Evolutionary conservation across 2,329 filamentous ascomycete species (phyloP).

Genomic region (Fusarium ambrosium): DNA sequence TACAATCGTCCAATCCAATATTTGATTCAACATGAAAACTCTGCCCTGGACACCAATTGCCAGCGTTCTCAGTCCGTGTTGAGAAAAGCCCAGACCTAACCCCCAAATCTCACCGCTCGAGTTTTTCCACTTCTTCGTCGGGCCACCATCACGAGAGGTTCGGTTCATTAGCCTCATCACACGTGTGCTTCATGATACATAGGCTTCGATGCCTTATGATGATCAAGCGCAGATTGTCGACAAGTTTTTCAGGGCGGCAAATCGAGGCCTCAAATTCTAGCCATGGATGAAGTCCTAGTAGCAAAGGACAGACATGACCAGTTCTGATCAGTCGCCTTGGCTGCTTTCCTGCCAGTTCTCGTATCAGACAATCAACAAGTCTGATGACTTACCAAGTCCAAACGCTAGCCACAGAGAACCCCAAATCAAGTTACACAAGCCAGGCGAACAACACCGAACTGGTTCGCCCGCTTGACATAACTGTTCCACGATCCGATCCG

Average conservation of each 20-base stretch:
- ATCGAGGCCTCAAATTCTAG: not conserved
- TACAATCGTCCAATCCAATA: not conserved
- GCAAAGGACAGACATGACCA: not conserved
- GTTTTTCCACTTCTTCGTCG: slow-evolving; percentile 5
- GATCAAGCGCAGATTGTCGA: not conserved
- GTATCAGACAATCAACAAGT: not conserved
- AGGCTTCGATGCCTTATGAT: not conserved
- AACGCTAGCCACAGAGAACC: not conserved
- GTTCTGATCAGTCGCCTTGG: not conserved
- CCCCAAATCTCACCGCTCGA: slow-evolving; percentile 8
- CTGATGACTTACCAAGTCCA: not conserved
- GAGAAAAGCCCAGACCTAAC: slow-evolving; percentile 5
- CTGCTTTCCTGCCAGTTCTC: not conserved
- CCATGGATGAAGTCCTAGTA: not conserved
- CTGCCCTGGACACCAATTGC: not conserved
- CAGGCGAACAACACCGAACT: slow-evolving; percentile 13
- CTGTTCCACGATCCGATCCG: slow-evolving; percentile 30
- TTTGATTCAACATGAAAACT: not conserved
- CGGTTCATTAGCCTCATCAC: not conserved
- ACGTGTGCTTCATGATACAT: not conserved
- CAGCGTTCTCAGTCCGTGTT: not conserved
- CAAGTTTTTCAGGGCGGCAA: not conserved
- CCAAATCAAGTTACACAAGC: slow-evolving; percentile 16
- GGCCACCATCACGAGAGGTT: not conserved
- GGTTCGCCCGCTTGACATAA: slow-evolving; percentile 25